Evolutionary conservation across 2,329 filamentous ascomycete species (phyloP).

Genomic region (Colletotrichum brevisporum): DNA sequence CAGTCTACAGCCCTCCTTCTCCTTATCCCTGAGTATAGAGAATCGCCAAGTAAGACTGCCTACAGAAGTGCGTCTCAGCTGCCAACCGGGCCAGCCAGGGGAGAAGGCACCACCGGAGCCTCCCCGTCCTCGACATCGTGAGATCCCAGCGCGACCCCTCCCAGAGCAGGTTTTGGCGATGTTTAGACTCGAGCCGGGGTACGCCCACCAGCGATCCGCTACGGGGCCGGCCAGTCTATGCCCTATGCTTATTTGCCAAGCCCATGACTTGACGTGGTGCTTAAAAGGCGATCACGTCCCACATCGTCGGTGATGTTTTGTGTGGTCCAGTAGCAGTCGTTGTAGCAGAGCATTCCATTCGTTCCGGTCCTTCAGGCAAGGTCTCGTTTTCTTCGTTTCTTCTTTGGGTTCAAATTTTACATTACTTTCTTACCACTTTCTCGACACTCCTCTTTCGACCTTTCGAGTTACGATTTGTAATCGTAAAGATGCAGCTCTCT

Average conservation of each 20-base stretch:
- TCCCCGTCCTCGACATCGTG: background rate
- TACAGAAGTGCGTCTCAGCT: no score
- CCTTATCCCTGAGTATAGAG: no score
- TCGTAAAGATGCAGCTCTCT: constrained; percentile 40
- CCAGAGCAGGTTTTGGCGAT: constrained; percentile 34
- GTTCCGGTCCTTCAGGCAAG: constrained; percentile 40
- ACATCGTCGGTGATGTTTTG: background rate
- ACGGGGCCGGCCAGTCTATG: background rate
- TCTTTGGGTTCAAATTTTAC: constrained; percentile 14
- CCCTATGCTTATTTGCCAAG: constrained; percentile 33
- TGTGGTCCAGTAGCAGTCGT: background rate
- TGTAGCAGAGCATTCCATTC: background rate
- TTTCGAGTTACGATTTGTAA: background rate
- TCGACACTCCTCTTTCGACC: background rate
- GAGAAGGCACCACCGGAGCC: background rate
- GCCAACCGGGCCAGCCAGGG: no score
- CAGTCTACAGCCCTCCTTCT: background rate
- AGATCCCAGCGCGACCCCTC: background rate
- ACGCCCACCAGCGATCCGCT: constrained; percentile 9
- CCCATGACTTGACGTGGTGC: constrained; percentile 25
- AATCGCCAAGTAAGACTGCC: no score
- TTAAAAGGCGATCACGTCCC: constrained; percentile 38
- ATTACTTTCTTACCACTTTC: background rate
- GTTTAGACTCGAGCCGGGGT: constrained; percentile 26
- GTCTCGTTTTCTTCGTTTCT: constrained; percentile 21